Evolutionary conservation across 179 eudicot genomes (phyloP).

Genomic region (Corrigiola litoralis): DNA sequence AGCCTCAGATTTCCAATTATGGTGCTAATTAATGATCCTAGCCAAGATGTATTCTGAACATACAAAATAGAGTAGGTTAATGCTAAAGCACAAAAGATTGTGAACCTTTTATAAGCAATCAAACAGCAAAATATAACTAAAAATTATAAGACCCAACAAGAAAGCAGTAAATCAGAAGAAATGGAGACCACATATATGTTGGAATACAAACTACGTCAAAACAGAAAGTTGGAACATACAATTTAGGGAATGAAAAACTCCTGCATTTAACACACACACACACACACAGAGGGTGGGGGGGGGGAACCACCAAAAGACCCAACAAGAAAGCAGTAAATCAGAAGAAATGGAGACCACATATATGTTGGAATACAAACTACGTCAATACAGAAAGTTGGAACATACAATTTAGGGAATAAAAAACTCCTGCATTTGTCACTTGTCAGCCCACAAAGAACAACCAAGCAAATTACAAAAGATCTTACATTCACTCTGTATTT

Average conservation of each 20-base stretch:
- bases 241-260: too few species aligned
- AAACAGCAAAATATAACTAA: not conserved
- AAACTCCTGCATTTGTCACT: too few species aligned
- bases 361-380: not conserved
- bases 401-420: not conserved
- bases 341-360: not conserved
- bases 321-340: not conserved
- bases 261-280: too few species aligned
- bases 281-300: not conserved
- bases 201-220: not conserved
- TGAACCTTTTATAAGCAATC: not conserved
- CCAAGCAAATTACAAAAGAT: not conserved
- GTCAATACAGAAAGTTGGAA: not conserved
- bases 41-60: slow-evolving; percentile 85
- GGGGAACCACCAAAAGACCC: not conserved
- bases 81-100: not conserved
- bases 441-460: not conserved
- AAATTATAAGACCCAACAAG: not conserved
- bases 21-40: slow-evolving; percentile 88
- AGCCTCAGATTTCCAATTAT: slow-evolving; percentile 95
- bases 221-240: not conserved
- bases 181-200: too few species aligned
- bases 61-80: slow-evolving; percentile 17
- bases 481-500: too few species aligned
- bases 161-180: not conserved